Evolutionary conservation across 1,284 basidiomycete genomes (phyloP).

Genomic region (Earliella scabrosa): DNA sequence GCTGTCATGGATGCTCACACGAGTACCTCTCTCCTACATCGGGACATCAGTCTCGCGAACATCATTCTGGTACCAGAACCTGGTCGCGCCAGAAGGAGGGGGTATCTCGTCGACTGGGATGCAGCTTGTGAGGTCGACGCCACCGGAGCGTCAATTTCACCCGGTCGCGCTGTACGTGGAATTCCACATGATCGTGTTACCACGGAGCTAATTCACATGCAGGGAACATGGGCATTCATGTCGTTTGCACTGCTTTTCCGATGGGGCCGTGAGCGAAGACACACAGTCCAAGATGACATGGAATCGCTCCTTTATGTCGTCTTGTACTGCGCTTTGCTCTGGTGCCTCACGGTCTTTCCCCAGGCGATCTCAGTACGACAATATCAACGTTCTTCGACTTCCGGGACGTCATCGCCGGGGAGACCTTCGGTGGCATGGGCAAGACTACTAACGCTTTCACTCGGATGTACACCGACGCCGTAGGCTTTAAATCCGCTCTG

Average conservation of each 20-base stretch:
- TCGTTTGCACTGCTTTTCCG: neutral
- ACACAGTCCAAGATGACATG: conserved; percentile 6
- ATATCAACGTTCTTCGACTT: neutral
- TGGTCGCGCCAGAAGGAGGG: too few relatives aligned
- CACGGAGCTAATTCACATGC: too few relatives aligned
- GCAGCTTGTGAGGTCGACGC: too few relatives aligned
- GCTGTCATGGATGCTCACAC: too few relatives aligned
- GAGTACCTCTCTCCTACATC: too few relatives aligned
- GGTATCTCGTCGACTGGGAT: too few relatives aligned
- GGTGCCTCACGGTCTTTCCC: neutral
- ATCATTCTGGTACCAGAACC: too few relatives aligned
- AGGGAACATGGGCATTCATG: conserved; percentile 10
- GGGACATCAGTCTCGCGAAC: too few relatives aligned
- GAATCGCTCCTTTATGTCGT: conserved; percentile 10
- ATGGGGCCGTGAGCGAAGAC: neutral
- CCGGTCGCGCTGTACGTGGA: too few relatives aligned
- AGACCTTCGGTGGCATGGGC: neutral
- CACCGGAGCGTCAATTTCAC: too few relatives aligned
- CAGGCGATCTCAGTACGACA: neutral
- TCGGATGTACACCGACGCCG: neutral
- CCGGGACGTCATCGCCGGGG: neutral
- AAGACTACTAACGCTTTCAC: neutral
- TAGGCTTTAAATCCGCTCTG: neutral
- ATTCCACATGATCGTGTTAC: neutral
- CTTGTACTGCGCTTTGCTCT: conserved; percentile 1